Conservation (phyloP, 1,284 basidiomycete species). For the Psilocybe mexicana region DNA sequence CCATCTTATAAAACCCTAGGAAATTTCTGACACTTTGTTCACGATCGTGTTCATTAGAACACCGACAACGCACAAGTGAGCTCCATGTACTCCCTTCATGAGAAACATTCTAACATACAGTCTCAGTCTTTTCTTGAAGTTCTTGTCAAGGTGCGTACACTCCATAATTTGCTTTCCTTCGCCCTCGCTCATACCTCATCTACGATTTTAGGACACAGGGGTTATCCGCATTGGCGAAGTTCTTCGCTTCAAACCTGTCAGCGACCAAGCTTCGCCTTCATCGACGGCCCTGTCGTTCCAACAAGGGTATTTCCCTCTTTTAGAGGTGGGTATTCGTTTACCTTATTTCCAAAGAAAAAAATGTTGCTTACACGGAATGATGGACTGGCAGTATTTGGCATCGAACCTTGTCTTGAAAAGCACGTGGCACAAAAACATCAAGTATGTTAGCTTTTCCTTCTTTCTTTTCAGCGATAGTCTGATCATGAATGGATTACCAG, state of each 20-base stretch:
- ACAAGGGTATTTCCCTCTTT: constrained; percentile 53
- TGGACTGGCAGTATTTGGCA: constrained; percentile 50
- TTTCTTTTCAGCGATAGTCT: constrained; percentile 3
- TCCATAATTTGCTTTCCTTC: no score
- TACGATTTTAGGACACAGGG: constrained; percentile 44
- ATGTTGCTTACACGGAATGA: constrained; percentile 9
- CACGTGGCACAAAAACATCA: constrained; percentile 52
- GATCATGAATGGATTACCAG: constrained; percentile 22
- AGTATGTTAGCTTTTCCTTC: constrained; percentile 38
- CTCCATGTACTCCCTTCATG: not conserved
- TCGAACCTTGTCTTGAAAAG: constrained; percentile 64
- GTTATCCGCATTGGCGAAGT: constrained; percentile 51
- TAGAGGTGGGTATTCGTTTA: constrained; percentile 41
- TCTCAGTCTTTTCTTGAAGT: not conserved
- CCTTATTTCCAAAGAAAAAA: no score
- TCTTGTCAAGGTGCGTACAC: not conserved
- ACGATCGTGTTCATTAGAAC: not conserved
- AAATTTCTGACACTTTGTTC: no score
- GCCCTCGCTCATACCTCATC: not conserved
- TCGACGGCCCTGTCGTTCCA: constrained; percentile 57
- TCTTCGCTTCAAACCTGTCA: constrained; percentile 45
- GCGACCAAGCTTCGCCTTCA: constrained; percentile 32
- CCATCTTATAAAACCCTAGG: not conserved
- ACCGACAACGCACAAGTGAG: not conserved
- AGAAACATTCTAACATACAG: not conserved